Evolutionary conservation across 805 yeast genomes (phyloP).

Genomic region (Zygoascus flipseniorum): DNA sequence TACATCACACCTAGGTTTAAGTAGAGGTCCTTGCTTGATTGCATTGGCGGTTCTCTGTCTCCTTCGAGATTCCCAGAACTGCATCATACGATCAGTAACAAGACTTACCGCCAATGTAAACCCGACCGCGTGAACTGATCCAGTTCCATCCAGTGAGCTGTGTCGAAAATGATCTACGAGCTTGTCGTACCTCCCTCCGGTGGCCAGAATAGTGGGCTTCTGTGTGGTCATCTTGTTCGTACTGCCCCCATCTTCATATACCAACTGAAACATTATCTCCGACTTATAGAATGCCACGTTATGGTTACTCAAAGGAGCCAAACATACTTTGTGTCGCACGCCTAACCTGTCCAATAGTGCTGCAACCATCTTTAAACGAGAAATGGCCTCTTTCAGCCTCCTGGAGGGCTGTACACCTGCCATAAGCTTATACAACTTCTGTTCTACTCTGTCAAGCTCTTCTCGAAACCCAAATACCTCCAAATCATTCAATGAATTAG

Average conservation of each 20-base stretch:
- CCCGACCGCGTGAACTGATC: constrained; percentile 64
- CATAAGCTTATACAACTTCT: constrained; percentile 60
- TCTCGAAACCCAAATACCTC: constrained; percentile 70
- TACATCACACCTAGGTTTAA: constrained; percentile 67
- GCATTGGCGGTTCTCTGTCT: constrained; percentile 32
- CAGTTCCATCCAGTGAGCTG: constrained; percentile 33
- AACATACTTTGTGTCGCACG: constrained; percentile 44
- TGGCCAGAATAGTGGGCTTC: constrained; percentile 47
- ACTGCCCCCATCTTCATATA: constrained; percentile 42
- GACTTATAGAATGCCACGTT: constrained; percentile 69
- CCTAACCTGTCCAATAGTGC: constrained; percentile 49
- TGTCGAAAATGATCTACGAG: constrained; percentile 61
- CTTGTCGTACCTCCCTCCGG: constrained; percentile 90
- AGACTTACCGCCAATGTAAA: constrained; percentile 73
- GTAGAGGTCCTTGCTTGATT: constrained; percentile 6
- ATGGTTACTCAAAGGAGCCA: constrained; percentile 80
- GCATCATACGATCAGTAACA: constrained; percentile 41
- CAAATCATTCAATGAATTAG: constrained; percentile 74
- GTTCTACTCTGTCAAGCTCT: constrained; percentile 54
- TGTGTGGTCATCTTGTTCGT: constrained; percentile 7
- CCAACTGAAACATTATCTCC: constrained; percentile 84
- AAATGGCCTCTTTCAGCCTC: constrained; percentile 54
- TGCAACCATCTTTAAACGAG: constrained; percentile 53
- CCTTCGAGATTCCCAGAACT: constrained; percentile 19
- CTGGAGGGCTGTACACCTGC: constrained; percentile 58